Conservation (phyloP, 1,284 basidiomycete species). For the Dichomitus squalens region DNA sequence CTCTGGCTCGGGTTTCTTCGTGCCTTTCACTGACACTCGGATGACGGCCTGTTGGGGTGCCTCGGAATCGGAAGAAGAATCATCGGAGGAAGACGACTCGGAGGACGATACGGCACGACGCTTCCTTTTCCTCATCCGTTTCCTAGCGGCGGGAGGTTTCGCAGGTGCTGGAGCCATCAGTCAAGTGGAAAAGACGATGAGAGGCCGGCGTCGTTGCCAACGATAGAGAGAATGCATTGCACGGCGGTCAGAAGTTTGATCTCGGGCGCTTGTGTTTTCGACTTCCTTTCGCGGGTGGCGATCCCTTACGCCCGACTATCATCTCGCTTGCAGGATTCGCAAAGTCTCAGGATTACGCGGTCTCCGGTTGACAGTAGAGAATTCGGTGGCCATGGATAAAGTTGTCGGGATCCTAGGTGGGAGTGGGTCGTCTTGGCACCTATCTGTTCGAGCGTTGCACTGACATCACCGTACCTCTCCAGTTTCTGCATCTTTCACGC, state of each 20-base stretch:
- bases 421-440: conserved; percentile 45
- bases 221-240: conserved; percentile 11
- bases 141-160: conserved; percentile 24
- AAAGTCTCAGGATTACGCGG: too few species aligned
- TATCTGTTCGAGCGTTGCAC: not conserved
- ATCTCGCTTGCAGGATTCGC: not conserved
- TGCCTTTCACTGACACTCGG: conserved; percentile 9
- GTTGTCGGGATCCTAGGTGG: conserved; percentile 67
- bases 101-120: conserved; percentile 41
- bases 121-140: conserved; percentile 44
- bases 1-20: conserved; percentile 12
- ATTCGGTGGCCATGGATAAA: conserved; percentile 46
- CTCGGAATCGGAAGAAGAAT: conserved; percentile 31
- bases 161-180: conserved; percentile 25
- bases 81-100: conserved; percentile 34
- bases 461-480: not conserved
- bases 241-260: conserved; percentile 13
- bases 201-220: conserved; percentile 3
- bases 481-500: conserved; percentile 9
- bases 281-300: not conserved
- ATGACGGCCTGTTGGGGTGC: conserved; percentile 14
- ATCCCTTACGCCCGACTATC: not conserved
- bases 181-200: not conserved
- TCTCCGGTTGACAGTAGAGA: not conserved
- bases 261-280: conserved; percentile 15